These are phyloP conservation scores for Melocanna baccifera DNA, from an alignment of 176 grass and related monocot species.

Conservation along the genomic window DNA sequence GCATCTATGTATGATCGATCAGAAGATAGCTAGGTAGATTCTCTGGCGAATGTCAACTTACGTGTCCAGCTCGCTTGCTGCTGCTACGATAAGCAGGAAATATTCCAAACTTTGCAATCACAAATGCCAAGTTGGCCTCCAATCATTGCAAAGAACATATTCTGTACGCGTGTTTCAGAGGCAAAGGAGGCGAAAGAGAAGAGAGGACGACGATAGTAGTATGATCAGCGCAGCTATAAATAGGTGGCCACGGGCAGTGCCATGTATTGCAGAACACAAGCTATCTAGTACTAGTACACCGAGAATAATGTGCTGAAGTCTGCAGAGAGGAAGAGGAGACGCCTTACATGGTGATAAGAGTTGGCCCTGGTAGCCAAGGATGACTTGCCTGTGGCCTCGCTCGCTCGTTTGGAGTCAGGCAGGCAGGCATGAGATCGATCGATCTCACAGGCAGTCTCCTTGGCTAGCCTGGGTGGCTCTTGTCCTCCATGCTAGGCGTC, in stretches of 20 bases:
- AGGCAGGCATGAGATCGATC: too few relatives aligned
- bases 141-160: background rate
- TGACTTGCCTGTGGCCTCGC: slow-evolving; percentile 43
- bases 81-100: background rate
- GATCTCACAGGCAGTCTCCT: too few relatives aligned
- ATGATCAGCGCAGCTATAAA: background rate
- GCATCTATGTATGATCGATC: background rate
- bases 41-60: background rate
- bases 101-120: background rate
- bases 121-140: background rate
- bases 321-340: background rate
- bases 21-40: background rate
- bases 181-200: background rate
- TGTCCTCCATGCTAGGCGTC: too few relatives aligned
- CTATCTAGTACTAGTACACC: too few relatives aligned
- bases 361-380: slow-evolving; percentile 49
- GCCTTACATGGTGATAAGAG: slow-evolving; percentile 27
- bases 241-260: too few relatives aligned
- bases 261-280: too few relatives aligned
- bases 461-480: too few relatives aligned
- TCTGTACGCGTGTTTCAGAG: background rate
- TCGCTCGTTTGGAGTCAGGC: too few relatives aligned
- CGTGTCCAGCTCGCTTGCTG: background rate
- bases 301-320: too few relatives aligned
- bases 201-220: background rate